Conservation (phyloP, 139 green algal genomes). For the Micractinium sp. region DNA sequence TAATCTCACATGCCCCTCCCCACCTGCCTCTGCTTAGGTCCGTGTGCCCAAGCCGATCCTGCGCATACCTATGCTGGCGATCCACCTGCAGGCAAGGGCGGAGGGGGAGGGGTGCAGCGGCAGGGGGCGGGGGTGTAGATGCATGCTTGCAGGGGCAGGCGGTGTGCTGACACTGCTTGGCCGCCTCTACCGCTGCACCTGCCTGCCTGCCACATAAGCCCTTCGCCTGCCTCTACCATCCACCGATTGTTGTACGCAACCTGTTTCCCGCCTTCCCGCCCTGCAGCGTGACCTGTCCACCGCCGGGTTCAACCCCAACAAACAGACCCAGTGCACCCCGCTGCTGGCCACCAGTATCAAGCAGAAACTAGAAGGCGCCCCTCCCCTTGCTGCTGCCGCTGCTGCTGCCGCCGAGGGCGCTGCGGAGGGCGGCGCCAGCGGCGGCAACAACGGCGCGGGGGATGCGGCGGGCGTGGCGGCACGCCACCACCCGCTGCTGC, state of each 20-base stretch:
- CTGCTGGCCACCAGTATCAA: constrained; percentile 80
- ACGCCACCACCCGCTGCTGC: constrained; percentile 78
- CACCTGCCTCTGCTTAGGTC: constrained; percentile 43
- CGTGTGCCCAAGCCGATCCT: constrained; percentile 82
- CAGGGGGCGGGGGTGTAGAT: neutral
- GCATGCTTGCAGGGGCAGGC: neutral
- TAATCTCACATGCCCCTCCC: neutral
- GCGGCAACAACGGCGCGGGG: neutral
- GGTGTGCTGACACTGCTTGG: neutral
- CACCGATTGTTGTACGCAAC: too few species aligned
- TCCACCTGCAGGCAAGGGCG: constrained; percentile 74
- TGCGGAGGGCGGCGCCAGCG: neutral
- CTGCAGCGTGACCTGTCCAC: constrained; percentile 57
- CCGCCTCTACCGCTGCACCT: neutral
- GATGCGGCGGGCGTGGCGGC: neutral
- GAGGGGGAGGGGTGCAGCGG: neutral
- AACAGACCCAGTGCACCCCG: constrained; percentile 80
- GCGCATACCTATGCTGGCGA: constrained; percentile 92
- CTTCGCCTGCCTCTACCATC: neutral
- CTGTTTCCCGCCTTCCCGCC: too few species aligned
- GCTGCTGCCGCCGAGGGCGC: neutral
- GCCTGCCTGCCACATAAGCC: neutral
- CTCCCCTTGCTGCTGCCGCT: neutral
- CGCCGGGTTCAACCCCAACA: constrained; percentile 94
- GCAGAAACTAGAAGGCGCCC: constrained; percentile 18